Percentiles rank a stretch among this genome's conserved stretches.
phyloP scores from a whole-genome alignment of 164 flowering plant species.

The Malania oleifera region DNA sequence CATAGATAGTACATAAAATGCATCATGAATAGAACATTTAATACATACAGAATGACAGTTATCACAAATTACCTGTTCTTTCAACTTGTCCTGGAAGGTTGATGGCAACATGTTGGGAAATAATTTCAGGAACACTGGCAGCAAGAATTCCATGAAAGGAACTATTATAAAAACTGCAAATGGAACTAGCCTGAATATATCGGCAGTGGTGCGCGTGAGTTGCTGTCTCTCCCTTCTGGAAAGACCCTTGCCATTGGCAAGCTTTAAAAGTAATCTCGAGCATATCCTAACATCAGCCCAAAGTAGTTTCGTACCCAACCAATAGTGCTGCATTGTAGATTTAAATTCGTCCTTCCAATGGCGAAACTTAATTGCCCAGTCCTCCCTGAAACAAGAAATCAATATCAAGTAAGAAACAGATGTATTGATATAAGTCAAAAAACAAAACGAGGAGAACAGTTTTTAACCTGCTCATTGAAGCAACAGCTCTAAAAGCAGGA shows the following conservation, averaged over 20 bases:
- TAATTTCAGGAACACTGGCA: slow-evolving; percentile 83
- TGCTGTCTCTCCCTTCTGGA: slow-evolving; percentile 95
- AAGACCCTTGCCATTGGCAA: slow-evolving; percentile 78
- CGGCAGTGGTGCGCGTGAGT: slow-evolving; percentile 85
- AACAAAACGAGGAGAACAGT: slow-evolving; percentile 3
- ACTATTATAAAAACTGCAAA: slow-evolving; percentile 86
- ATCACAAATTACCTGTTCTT: slow-evolving; percentile 90
- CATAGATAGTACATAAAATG: too few species aligned
- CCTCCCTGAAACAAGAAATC: slow-evolving; percentile 49
- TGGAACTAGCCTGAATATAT: slow-evolving; percentile 91
- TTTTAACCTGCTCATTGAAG: slow-evolving; percentile 75
- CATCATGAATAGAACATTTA: too few species aligned
- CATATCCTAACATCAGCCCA: slow-evolving; percentile 85
- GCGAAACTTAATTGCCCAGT: slow-evolving; percentile 74
- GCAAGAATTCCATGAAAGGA: slow-evolving; percentile 92
- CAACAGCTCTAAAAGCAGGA: slow-evolving; percentile 72
- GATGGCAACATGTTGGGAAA: slow-evolving; percentile 99
- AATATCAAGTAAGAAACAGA: neutral
- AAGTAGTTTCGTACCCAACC: slow-evolving; percentile 78
- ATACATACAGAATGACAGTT: too few species aligned
- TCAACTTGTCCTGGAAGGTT: slow-evolving; percentile 95
- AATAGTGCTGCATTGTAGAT: slow-evolving; percentile 79
- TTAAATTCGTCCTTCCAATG: slow-evolving; percentile 80
- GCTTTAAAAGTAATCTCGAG: slow-evolving; percentile 65
- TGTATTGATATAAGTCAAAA: too few species aligned